These are phyloP conservation scores for Paecilomyces variotii DNA, from an alignment of 2,329 filamentous ascomycete genomes.

Conservation along the genomic window DNA sequence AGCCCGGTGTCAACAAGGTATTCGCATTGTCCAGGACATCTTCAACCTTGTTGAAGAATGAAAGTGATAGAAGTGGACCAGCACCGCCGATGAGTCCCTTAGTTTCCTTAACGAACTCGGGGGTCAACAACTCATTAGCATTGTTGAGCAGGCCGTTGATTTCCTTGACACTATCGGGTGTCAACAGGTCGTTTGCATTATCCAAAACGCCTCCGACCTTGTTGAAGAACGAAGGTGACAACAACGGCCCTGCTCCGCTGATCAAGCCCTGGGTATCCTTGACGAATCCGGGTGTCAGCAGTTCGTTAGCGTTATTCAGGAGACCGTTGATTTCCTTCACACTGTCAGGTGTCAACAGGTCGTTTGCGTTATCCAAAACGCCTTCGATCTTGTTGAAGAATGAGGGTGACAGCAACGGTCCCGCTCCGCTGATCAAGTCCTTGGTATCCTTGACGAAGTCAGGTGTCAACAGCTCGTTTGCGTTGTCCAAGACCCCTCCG, in stretches of 20 bases:
- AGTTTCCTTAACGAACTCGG: not conserved
- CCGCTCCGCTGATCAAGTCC: constrained; percentile 10
- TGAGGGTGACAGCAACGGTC: constrained; percentile 12
- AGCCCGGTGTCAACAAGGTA: constrained; percentile 21
- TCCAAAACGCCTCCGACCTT: constrained; percentile 15
- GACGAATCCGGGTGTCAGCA: constrained; percentile 13
- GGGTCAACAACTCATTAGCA: no score
- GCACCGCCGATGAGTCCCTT: not conserved
- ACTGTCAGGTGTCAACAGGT: constrained; percentile 17
- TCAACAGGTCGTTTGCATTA: constrained; percentile 13
- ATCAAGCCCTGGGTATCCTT: constrained; percentile 18
- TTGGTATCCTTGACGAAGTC: constrained; percentile 12
- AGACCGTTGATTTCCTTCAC: no score
- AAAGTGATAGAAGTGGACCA: not conserved
- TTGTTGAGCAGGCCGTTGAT: no score
- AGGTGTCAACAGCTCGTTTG: constrained; percentile 14
- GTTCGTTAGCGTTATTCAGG: no score
- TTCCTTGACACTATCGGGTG: no score
- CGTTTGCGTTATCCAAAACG: constrained; percentile 17
- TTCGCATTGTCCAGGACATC: constrained; percentile 5
- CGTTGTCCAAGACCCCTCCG: constrained; percentile 12
- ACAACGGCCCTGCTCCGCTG: constrained; percentile 12
- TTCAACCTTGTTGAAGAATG: constrained; percentile 6
- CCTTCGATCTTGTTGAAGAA: constrained; percentile 12
- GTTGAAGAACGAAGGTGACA: constrained; percentile 17